phyloP scores from a whole-genome alignment of 1,284 basidiomycete genomes.

The Boletellus deceptivus region DNA sequence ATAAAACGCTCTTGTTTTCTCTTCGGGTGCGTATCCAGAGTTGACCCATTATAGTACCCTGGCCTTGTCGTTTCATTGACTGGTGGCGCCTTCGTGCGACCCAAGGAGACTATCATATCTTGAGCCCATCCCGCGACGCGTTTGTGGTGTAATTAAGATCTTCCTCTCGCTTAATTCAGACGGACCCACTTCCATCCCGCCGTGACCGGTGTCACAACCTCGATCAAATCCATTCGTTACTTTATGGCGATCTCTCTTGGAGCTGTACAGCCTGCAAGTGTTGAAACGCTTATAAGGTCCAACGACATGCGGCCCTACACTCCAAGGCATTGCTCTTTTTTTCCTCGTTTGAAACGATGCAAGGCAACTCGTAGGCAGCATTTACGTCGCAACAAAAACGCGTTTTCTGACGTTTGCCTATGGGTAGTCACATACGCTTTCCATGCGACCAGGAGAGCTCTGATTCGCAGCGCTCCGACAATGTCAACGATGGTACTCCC shows the following conservation, averaged over 20 bases:
- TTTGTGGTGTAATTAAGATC: background rate
- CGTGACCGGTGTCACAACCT: background rate
- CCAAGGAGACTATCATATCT: background rate
- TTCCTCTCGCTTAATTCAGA: background rate
- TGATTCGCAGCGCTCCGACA: background rate
- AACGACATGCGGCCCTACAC: background rate
- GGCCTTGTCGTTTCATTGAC: background rate
- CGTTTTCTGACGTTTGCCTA: conserved; percentile 1
- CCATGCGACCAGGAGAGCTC: background rate
- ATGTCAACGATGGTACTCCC: background rate
- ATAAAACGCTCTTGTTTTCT: background rate
- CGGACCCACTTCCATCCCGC: background rate
- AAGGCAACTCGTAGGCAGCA: conserved; percentile 7
- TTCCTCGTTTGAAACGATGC: conserved; percentile 9
- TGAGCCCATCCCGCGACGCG: background rate
- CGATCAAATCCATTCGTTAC: background rate
- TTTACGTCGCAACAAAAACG: background rate
- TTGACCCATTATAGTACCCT: background rate
- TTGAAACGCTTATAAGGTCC: background rate
- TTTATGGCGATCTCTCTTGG: background rate
- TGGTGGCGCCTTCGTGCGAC: background rate
- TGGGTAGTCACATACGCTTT: conserved; percentile 3
- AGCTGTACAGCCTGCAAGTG: conserved; percentile 17
- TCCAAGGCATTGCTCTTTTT: background rate
- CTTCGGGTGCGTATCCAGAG: background rate